Evolutionary conservation across 1,284 basidiomycete genomes (phyloP).

Genomic region (Malassezia sp.): DNA sequence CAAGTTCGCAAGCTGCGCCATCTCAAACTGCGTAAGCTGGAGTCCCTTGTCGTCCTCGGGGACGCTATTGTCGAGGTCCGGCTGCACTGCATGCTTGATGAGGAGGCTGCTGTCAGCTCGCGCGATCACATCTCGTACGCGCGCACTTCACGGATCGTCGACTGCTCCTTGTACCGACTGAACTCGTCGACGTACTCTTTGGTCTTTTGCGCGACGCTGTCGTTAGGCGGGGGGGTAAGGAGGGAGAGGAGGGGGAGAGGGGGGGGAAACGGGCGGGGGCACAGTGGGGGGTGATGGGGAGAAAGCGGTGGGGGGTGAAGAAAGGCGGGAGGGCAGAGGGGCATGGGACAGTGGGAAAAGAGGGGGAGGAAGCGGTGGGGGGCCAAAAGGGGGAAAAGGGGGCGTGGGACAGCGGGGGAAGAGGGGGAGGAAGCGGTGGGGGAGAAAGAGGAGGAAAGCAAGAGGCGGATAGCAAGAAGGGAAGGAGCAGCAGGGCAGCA

Average conservation of each 20-base stretch:
- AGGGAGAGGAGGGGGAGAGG: slow-evolving; percentile 4
- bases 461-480: too few species aligned
- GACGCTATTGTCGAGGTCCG: slow-evolving; percentile 23
- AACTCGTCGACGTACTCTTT: slow-evolving; percentile 82
- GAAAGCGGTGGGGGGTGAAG: too few species aligned
- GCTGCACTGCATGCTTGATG: slow-evolving; percentile 19
- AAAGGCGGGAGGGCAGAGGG: too few species aligned
- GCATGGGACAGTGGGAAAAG: too few species aligned
- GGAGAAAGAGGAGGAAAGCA: too few species aligned
- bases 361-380: too few species aligned
- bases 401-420: too few species aligned
- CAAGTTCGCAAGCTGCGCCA: slow-evolving; percentile 79
- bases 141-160: slow-evolving; percentile 74
- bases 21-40: slow-evolving; percentile 74
- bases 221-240: background rate
- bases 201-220: slow-evolving; percentile 71
- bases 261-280: background rate
- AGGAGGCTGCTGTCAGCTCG: slow-evolving; percentile 15
- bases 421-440: too few species aligned
- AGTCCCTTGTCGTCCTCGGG: slow-evolving; percentile 53
- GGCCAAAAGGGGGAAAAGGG: too few species aligned
- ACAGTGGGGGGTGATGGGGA: too few species aligned
- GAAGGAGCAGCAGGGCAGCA: too few species aligned
- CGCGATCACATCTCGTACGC: slow-evolving; percentile 57
- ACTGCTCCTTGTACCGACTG: slow-evolving; percentile 73